Conservation (phyloP, 768 basidiomycete genomes). For the Xanthoconium purpureum region DNA sequence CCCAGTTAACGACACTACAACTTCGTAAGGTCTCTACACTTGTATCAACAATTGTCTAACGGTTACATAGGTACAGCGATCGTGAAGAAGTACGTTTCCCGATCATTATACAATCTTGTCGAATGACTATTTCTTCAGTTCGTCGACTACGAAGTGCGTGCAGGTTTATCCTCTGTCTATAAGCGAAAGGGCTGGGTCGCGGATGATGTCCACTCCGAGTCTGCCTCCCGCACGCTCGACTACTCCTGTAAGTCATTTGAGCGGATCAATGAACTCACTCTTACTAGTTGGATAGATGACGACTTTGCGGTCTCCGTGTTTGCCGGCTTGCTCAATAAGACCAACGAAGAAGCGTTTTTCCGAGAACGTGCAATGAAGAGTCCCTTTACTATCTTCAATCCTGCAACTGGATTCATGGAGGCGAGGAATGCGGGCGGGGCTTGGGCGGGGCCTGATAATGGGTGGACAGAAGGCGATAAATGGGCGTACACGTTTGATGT, state of each 20-base stretch:
- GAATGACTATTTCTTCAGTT: slow-evolving; percentile 36
- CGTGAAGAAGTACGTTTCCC: slow-evolving; percentile 56
- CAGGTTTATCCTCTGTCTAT: slow-evolving; percentile 72
- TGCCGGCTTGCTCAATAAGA: slow-evolving; percentile 51
- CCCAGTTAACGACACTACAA: slow-evolving; percentile 52
- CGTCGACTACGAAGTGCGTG: slow-evolving; percentile 79
- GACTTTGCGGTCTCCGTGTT: slow-evolving; percentile 72
- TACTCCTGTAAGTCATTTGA: slow-evolving; percentile 59
- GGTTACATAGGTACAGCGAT: slow-evolving; percentile 53
- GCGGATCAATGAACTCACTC: background rate
- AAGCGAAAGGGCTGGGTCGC: slow-evolving; percentile 71
- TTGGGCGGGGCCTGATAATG: slow-evolving; percentile 69
- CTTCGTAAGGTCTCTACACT: slow-evolving; percentile 37
- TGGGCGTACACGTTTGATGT: slow-evolving; percentile 81
- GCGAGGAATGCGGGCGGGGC: slow-evolving; percentile 63
- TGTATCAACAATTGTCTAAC: background rate
- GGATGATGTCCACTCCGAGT: slow-evolving; percentile 73
- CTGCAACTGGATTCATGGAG: slow-evolving; percentile 74
- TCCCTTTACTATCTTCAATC: slow-evolving; percentile 68
- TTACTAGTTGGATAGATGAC: slow-evolving; percentile 49
- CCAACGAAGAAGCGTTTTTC: slow-evolving; percentile 48
- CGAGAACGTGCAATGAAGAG: slow-evolving; percentile 50
- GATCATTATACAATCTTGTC: background rate
- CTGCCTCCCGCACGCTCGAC: slow-evolving; percentile 73
- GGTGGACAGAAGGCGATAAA: slow-evolving; percentile 82